A percentile compares a stretch with the other conserved stretches of the same genome.
Evolutionary conservation across 306 rosid species (phyloP).

Genomic region (Malus sylvestris): DNA sequence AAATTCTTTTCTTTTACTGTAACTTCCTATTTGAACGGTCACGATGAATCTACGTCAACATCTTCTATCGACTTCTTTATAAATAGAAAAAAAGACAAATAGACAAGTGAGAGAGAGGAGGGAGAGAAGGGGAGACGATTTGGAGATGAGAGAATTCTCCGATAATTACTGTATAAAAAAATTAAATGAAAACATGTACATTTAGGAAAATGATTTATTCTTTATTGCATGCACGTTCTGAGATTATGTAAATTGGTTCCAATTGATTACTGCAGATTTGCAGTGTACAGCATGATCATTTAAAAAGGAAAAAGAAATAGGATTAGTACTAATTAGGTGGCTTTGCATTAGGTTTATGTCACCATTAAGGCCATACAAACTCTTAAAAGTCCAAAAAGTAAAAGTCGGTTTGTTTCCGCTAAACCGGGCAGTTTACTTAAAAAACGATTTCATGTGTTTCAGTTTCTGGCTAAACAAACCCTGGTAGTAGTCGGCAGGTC

Average conservation of each 20-base stretch:
- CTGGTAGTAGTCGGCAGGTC: not conserved
- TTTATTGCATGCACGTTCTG: not conserved
- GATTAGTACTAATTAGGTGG: not conserved
- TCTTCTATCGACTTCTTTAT: too few relatives aligned
- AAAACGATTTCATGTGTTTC: not conserved
- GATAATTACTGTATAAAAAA: too few relatives aligned
- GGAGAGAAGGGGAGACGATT: too few relatives aligned
- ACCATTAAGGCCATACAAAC: constrained; percentile 32
- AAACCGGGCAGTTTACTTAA: constrained; percentile 48
- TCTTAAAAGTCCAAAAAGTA: constrained; percentile 48
- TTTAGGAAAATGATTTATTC: not conserved
- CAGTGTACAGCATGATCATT: not conserved
- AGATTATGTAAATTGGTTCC: too few relatives aligned
- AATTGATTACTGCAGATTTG: not conserved
- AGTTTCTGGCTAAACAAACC: not conserved
- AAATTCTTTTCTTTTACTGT: too few relatives aligned
- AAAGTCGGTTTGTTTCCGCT: constrained; percentile 45
- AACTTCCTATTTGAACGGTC: too few relatives aligned
- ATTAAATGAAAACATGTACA: too few relatives aligned
- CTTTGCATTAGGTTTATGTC: constrained; percentile 31
- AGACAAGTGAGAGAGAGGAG: too few relatives aligned
- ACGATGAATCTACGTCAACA: too few relatives aligned
- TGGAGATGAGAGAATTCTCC: too few relatives aligned
- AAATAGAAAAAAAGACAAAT: too few relatives aligned
- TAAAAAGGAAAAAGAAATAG: not conserved